Base-by-base conservation (phyloP, 2,329 filamentous ascomycete genomes). In the Tolypocladium pustulatum region DNA sequence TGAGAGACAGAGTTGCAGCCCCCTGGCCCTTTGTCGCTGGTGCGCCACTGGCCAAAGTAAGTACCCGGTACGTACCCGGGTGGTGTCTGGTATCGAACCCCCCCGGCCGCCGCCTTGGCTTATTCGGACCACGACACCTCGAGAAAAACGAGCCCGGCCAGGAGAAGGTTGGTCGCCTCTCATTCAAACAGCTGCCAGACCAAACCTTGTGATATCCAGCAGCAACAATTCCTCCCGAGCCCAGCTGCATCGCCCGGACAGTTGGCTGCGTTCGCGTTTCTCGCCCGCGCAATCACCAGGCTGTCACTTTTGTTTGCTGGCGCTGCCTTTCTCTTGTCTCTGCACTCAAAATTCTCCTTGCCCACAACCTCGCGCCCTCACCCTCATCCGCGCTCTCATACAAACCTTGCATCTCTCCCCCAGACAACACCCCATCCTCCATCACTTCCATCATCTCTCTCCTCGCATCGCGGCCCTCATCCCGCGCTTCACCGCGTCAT, bases 81-180 rank as follows among this genome's bases (percentile, higher is more conserved):
- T 9, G 41, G 20, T 30, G 27, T 34, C 41, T 15, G 55, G 38
- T 43, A 54, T 27, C 40, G 34, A 34, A 4, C 22, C 41, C 57
- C 37, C 37, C 40, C 40, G 36, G 56, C n/a, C 30, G 51, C 27
- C 41, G 43, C 55, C 53, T 60, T 68, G 70, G 70, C 71, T 71
- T 72, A 71, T 72, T 73, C 71, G 68, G 69, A 71, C 71, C 70
- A 72, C 70, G 70, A 73, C 71, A 72, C 67, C 69, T 71, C 64
- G 66, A 72, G 67, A 72, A 73, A 72, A 71, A 65, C 69, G 65
- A 36, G 46, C 55, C 43, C 10, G 43, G 27, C 32, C 67, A 69
- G 67, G 67, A 70, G 70, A 68, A 63, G 61, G 64, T 20, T 46
- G 60, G 49, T 30, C 49, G 56, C 51, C 54, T 58, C 60, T 59